These are phyloP conservation scores for Podospora comata DNA, from an alignment of 495 filamentous ascomycete species.

Conservation along the genomic window DNA sequence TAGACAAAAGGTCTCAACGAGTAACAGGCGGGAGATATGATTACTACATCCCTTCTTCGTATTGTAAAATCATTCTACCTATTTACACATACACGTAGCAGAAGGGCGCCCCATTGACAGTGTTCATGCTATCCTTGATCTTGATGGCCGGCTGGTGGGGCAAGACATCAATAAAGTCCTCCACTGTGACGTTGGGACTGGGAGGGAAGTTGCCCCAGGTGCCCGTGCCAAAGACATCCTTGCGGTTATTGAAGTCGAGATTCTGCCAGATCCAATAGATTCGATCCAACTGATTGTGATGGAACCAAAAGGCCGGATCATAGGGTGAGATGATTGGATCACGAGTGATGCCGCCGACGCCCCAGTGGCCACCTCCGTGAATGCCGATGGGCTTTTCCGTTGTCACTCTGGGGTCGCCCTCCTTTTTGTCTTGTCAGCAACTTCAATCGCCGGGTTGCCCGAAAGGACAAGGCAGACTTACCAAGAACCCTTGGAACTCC, in stretches of 20 bases:
- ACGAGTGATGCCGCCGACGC: conserved; percentile 36
- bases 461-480: not conserved
- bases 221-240: conserved; percentile 40
- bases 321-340: conserved; percentile 60
- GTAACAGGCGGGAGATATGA: too few relatives aligned
- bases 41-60: too few relatives aligned
- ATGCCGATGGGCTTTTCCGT: conserved; percentile 27
- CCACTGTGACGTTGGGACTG: conserved; percentile 34
- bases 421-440: conserved; percentile 30
- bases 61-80: not conserved
- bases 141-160: conserved; percentile 16
- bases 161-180: conserved; percentile 29
- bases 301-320: conserved; percentile 66
- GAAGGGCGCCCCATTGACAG: conserved; percentile 23
- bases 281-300: conserved; percentile 66
- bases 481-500: conserved; percentile 41
- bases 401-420: conserved; percentile 45
- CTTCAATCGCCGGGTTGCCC: not conserved
- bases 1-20: too few relatives aligned
- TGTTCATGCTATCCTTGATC: conserved; percentile 33
- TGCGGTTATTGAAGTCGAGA: conserved; percentile 47
- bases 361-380: conserved; percentile 62
- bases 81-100: conserved; percentile 33
- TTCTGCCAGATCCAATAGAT: conserved; percentile 71
- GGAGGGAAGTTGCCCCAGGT: conserved; percentile 38